Base-by-base conservation (phyloP, 202 grass and related monocot genomes). In the Thinopyrum obtusiflorum region DNA sequence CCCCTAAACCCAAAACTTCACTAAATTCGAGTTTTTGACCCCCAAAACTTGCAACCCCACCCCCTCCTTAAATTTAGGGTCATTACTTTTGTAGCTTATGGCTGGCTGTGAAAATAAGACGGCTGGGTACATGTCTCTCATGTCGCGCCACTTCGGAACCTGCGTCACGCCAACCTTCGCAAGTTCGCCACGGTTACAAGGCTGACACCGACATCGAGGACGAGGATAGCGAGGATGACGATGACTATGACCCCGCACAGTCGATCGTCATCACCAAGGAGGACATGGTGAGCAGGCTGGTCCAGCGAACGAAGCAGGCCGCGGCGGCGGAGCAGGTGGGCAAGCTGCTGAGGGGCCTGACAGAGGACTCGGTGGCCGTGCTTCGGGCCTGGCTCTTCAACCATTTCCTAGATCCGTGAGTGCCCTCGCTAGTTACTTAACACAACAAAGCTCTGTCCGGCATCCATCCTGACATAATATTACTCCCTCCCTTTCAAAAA, bases 331-430 rank as follows among this genome's bases (percentile, higher is more conserved):
- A 89, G 72, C 88, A 91, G 86, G 91, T 74, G 11, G 94, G 91
- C 89, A 87, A 87, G 82, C 90, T 91, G 7, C 36, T 91, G 17
- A 82, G 96, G 57, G 96, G 96, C 62, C 78, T 95, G 51, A 91
- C 96, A 17, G 90, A 94, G 61, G 82, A 88, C 79, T 91, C 96
- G 1, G 88, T 95, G 4, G 89, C 82, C 32, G 80, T 98, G 61
- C 96, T 98, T 74, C 87, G 91, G 80, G 82, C 90, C n/a, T 98
- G 96, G 91, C 86, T 98, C 32, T 95, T 98, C 42, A 86, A 94
- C 84, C 92, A 98, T 68, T 94, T 98, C 88, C 93, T 98, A 78
- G 86, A 98, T 65, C 93, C 91, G 96, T 95, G 89, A 92, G 93
- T 49, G 13, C 18, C 6, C 14, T 64, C 69, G 20, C 14, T 51